Evolutionary conservation across 176 grass and related monocot genomes (phyloP), one percentile per base, ranked within the genome.

Genomic region (Zea luxurians): DNA sequence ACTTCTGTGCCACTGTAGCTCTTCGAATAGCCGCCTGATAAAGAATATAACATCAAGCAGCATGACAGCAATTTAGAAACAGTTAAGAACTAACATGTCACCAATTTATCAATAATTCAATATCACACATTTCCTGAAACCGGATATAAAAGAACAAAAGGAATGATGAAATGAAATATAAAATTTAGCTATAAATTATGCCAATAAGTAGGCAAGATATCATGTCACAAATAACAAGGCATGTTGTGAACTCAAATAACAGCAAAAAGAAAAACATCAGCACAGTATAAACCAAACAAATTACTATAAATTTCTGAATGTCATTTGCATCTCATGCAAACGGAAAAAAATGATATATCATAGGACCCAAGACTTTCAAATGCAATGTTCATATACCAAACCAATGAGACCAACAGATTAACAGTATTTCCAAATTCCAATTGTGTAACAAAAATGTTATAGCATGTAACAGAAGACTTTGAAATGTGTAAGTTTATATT

Each of bases 21-120:
- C 96, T 98, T 63, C 92, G 85, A 73, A 98, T 94, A 83, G 96
- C 96, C 45, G 84, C 88, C 96, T 98, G 66, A 66, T 8, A 35
- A 80, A 74, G 45, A 73, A 93, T 40, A 76, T 49, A 54, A 43
- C 5, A 91, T 42, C 20, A 86, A 78, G 15, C 61, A 47, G 17
- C 48, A 52, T 53, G 41, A 37, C 35, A 78, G 65, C n/a, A 62
- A 78, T 41, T 82, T 66, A 40, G 17, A n/a, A 66, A 59, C 4
- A 74, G 46, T 66, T 73, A 34, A 10, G 17, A 48, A 57, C 17
- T 57, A 77, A 71, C 5, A 66, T 12, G 16, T 66, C 47, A 54
- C 50, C 50, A 54, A 54, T 54, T 50, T 46, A 54, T 17, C 50
- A 53, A 54, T 42, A 15, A 36, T n/a, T 16, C 16, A 65, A 57